Evolutionary conservation across 2,329 filamentous ascomycete genomes (phyloP).

Genomic region (Blastomyces silverae): DNA sequence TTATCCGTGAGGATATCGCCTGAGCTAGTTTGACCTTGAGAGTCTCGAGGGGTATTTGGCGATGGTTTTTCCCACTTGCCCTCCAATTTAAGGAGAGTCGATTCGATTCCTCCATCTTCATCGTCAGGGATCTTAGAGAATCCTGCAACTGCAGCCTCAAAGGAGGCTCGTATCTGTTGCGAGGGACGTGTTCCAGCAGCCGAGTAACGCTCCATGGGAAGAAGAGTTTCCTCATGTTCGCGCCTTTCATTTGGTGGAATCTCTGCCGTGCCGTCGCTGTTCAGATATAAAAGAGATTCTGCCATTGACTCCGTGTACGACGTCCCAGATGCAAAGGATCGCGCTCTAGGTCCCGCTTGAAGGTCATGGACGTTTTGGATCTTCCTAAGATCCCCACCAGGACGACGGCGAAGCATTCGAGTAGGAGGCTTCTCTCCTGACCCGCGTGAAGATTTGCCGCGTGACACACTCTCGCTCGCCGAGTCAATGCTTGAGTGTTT

Average conservation of each 20-base stretch:
- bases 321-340: constrained; percentile 34
- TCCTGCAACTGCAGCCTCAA: constrained; percentile 80
- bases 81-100: constrained; percentile 86
- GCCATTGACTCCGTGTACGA: constrained; percentile 33
- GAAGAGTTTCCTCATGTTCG: constrained; percentile 23
- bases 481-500: constrained; percentile 26
- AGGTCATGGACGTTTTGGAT: constrained; percentile 59
- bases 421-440: constrained; percentile 26
- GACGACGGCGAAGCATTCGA: constrained; percentile 61
- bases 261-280: constrained; percentile 18
- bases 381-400: constrained; percentile 67
- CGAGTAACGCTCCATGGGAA: constrained; percentile 36
- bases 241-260: constrained; percentile 6
- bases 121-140: constrained; percentile 86
- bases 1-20: background rate
- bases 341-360: constrained; percentile 39
- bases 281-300: constrained; percentile 30
- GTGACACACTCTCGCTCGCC: constrained; percentile 10
- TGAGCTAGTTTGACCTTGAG: background rate
- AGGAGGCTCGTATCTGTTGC: constrained; percentile 59
- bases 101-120: constrained; percentile 81
- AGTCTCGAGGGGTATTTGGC: constrained; percentile 18
- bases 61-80: constrained; percentile 64
- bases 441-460: constrained; percentile 20
- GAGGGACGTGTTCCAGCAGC: constrained; percentile 49